These are phyloP conservation scores for Pilatotrama ljubarskyi DNA, from an alignment of 768 basidiomycete genomes.

Conservation along the genomic window DNA sequence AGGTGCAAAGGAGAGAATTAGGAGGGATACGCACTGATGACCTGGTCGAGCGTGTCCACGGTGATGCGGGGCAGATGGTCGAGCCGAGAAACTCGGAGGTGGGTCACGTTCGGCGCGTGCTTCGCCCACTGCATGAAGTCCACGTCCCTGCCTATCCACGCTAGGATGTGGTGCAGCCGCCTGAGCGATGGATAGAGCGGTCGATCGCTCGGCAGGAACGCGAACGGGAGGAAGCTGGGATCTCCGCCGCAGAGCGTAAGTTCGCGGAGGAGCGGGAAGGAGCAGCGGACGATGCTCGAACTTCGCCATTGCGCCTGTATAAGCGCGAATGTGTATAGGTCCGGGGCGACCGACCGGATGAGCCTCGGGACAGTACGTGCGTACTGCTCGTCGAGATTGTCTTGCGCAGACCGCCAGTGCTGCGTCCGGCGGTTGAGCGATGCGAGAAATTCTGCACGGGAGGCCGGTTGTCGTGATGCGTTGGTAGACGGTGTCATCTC, in stretches of 20 bases:
- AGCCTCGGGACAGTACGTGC: conserved; percentile 11
- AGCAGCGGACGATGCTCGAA: conserved; percentile 5
- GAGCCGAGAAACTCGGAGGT: conserved; percentile 18
- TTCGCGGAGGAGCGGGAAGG: conserved; percentile 14
- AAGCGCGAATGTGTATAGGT: conserved; percentile 14
- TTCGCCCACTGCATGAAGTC: conserved; percentile 18
- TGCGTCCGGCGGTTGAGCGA: conserved; percentile 11
- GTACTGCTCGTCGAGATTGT: conserved; percentile 18
- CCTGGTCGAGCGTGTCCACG: conserved; percentile 12
- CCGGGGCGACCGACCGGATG: conserved; percentile 17
- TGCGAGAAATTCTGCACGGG: conserved; percentile 16
- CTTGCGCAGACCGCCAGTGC: conserved; percentile 13
- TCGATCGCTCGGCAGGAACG: not conserved
- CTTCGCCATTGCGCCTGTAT: conserved; percentile 18
- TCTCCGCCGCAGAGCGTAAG: conserved; percentile 18
- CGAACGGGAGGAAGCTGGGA: conserved; percentile 19
- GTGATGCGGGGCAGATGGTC: conserved; percentile 10
- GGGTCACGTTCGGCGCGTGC: conserved; percentile 18
- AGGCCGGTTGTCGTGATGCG: not conserved
- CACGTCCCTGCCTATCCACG: conserved; percentile 11
- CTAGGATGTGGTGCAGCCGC: conserved; percentile 18
- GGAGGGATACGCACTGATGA: not conserved
- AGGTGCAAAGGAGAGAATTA: not conserved
- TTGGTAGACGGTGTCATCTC: not conserved
- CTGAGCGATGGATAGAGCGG: conserved; percentile 15